phyloP scores from a whole-genome alignment of 805 yeast genomes.

The Saccharomycopsis schoenii region DNA sequence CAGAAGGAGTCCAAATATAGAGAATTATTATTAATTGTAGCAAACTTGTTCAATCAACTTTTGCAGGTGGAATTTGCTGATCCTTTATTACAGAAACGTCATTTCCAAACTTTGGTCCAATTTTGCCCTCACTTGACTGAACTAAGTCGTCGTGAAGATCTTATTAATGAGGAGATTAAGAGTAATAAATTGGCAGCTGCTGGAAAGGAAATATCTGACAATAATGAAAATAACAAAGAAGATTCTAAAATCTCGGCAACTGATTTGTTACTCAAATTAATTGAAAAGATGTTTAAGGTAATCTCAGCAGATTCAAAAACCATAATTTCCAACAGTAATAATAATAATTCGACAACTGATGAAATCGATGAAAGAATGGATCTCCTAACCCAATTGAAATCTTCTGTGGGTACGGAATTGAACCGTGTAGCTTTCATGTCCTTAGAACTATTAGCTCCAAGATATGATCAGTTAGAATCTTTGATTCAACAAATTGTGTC shows the following conservation, averaged over 20 bases:
- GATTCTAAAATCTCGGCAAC: conserved; percentile 26
- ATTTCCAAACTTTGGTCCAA: conserved; percentile 86
- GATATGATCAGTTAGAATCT: conserved; percentile 70
- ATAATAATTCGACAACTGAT: conserved; percentile 63
- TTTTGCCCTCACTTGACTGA: conserved; percentile 59
- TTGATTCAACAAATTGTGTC: conserved; percentile 67
- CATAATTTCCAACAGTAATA: conserved; percentile 49
- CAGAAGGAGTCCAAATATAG: conserved; percentile 40
- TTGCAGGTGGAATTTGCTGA: conserved; percentile 68
- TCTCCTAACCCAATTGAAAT: conserved; percentile 73
- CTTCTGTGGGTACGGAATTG: conserved; percentile 89
- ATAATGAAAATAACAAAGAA: neutral
- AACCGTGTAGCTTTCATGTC: conserved; percentile 89
- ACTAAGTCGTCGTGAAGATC: neutral
- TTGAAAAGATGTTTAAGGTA: conserved; percentile 67
- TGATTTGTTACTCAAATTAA: conserved; percentile 59
- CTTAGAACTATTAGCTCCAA: conserved; percentile 81
- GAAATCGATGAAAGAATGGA: conserved; percentile 67
- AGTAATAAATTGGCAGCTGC: conserved; percentile 26
- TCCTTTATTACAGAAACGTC: conserved; percentile 73
- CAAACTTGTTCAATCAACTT: conserved; percentile 62
- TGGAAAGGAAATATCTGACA: neutral
- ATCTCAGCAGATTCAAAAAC: neutral
- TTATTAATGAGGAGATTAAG: conserved; percentile 42
- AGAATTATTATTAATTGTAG: conserved; percentile 45